phyloP scores from a whole-genome alignment of 2,329 filamentous ascomycete genomes.

The Ascochyta fabae region DNA sequence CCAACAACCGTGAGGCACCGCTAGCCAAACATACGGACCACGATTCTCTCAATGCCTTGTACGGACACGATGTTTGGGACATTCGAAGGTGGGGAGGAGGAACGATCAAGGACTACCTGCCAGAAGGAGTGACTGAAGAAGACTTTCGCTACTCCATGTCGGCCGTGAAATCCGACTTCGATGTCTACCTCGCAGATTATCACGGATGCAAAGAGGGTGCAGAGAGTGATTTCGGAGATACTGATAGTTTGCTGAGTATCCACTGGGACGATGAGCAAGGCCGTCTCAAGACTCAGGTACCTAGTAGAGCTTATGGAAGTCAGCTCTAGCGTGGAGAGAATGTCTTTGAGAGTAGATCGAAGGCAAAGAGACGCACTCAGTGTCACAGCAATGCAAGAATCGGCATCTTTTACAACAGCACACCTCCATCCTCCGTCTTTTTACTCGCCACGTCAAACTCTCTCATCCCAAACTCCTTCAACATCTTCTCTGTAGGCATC shows the following conservation, averaged over 20 bases:
- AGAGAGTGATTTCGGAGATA: neutral
- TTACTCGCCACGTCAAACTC: constrained; percentile 18
- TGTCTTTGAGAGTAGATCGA: no score
- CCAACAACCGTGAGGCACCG: no score
- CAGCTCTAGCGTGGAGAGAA: no score
- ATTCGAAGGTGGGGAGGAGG: neutral
- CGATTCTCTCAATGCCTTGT: neutral
- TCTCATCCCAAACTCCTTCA: constrained; percentile 18
- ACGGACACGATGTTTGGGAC: neutral
- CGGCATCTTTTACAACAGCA: neutral
- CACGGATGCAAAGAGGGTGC: neutral
- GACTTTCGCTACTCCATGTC: neutral
- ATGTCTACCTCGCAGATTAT: no score
- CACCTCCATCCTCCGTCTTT: constrained; percentile 23
- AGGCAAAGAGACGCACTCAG: no score
- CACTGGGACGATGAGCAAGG: neutral
- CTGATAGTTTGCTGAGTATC: neutral
- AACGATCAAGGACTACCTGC: neutral
- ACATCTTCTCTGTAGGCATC: constrained; percentile 22
- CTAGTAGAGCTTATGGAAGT: no score
- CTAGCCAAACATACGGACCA: no score
- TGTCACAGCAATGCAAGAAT: no score
- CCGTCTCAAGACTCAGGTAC: no score
- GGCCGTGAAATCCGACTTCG: neutral
- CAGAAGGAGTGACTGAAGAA: neutral